These are phyloP conservation scores for Prunella vulgaris DNA, from an alignment of 257 asterid species.

Conservation along the genomic window DNA sequence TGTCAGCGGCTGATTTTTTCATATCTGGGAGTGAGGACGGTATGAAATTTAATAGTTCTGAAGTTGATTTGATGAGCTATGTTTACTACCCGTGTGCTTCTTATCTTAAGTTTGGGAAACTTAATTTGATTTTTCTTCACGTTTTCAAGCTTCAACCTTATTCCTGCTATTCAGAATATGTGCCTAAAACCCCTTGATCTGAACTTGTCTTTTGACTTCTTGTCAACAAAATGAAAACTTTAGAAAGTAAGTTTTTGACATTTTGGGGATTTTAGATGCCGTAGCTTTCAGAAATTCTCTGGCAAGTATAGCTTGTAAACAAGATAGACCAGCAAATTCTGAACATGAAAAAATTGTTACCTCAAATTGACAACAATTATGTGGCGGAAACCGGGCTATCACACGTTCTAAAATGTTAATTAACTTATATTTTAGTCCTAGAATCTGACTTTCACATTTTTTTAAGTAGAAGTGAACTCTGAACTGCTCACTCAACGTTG, in stretches of 20 bases:
- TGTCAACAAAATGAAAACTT: background rate
- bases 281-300: background rate
- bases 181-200: constrained; percentile 6
- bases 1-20: constrained; percentile 91
- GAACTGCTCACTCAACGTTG: constrained; percentile 10
- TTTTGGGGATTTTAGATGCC: background rate
- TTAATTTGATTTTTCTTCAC: background rate
- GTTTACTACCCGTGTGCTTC: background rate
- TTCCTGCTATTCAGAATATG: background rate
- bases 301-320: background rate
- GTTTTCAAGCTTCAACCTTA: background rate
- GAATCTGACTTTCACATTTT: background rate
- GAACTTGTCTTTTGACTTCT: background rate
- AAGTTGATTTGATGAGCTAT: constrained; percentile 9
- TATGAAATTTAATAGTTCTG: constrained; percentile 24
- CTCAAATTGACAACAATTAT: background rate
- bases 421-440: background rate
- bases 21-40: constrained; percentile 91
- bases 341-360: background rate
- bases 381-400: background rate
- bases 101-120: background rate
- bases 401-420: background rate
- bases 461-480: background rate
- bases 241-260: background rate
- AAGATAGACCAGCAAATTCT: background rate